phyloP scores from a whole-genome alignment of 768 basidiomycete species.

The Hygrocybe punicea region DNA sequence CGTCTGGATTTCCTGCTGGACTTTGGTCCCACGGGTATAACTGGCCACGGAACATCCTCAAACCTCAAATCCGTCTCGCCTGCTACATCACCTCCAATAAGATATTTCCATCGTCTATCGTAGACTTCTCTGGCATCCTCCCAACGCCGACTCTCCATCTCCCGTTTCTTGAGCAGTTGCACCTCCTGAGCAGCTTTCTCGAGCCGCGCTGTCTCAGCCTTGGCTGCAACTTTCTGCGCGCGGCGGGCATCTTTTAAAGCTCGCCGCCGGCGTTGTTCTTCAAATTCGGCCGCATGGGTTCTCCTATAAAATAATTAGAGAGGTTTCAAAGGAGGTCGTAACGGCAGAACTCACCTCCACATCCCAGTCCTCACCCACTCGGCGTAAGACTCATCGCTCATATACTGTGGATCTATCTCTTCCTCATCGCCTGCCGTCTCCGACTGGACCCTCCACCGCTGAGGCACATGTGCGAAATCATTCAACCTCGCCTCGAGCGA shows the following conservation, averaged over 20 bases:
- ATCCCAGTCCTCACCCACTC: slow-evolving; percentile 85
- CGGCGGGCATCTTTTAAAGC: slow-evolving; percentile 51
- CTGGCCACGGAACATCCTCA: slow-evolving; percentile 72
- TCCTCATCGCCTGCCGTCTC: slow-evolving; percentile 32
- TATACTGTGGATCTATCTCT: slow-evolving; percentile 42
- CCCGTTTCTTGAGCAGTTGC: slow-evolving; percentile 46
- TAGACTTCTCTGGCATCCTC: slow-evolving; percentile 52
- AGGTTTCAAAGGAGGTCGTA: slow-evolving; percentile 7
- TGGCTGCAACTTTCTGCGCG: slow-evolving; percentile 52
- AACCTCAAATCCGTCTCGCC: slow-evolving; percentile 39
- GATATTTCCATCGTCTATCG: slow-evolving; percentile 53
- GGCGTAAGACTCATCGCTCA: slow-evolving; percentile 86
- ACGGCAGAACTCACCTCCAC: slow-evolving; percentile 59
- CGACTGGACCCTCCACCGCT: slow-evolving; percentile 52
- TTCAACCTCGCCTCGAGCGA: slow-evolving; percentile 61
- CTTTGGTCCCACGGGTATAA: slow-evolving; percentile 35
- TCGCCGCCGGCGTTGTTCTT: slow-evolving; percentile 55
- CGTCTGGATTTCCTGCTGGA: slow-evolving; percentile 9
- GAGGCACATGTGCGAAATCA: slow-evolving; percentile 67
- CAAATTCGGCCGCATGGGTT: slow-evolving; percentile 64
- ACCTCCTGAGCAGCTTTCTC: slow-evolving; percentile 54
- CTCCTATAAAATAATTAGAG: slow-evolving; percentile 40
- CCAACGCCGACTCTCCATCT: slow-evolving; percentile 43
- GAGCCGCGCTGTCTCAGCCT: slow-evolving; percentile 50
- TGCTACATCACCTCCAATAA: slow-evolving; percentile 35